These are phyloP conservation scores for Leccinellum luteum DNA, from an alignment of 768 basidiomycete genomes.

Conservation along the genomic window DNA sequence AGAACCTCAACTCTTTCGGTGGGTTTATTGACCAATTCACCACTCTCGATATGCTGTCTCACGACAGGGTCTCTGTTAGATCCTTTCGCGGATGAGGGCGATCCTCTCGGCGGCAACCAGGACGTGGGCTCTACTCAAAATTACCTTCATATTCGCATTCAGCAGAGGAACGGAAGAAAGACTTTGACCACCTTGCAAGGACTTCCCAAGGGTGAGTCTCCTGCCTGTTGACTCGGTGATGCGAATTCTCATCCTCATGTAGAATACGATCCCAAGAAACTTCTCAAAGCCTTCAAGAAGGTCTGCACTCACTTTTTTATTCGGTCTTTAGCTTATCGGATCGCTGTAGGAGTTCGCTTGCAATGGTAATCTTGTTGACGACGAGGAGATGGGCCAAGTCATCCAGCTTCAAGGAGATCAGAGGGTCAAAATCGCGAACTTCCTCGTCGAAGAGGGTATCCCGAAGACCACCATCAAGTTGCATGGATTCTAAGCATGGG, in stretches of 20 bases:
- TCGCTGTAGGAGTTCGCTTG: constrained; percentile 86
- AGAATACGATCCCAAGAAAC: constrained; percentile 98
- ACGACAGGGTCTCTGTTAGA: constrained; percentile 47
- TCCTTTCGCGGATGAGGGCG: constrained; percentile 95
- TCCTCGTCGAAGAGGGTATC: constrained; percentile 83
- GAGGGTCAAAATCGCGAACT: constrained; percentile 82
- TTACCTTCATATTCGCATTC: constrained; percentile 95
- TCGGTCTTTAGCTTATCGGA: constrained; percentile 7
- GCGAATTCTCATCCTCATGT: constrained; percentile 16
- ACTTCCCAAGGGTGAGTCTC: constrained; percentile 71
- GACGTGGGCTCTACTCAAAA: constrained; percentile 81
- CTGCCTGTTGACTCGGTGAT: constrained; percentile 4
- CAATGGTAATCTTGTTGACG: constrained; percentile 95
- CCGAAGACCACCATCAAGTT: constrained; percentile 77
- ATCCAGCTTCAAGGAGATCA: constrained; percentile 99
- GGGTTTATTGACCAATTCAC: constrained; percentile 16
- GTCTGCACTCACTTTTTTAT: constrained; percentile 34
- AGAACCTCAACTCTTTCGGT: constrained; percentile 87
- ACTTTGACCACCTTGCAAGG: constrained; percentile 97
- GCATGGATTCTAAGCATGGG: constrained; percentile 71
- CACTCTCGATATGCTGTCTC: constrained; percentile 3
- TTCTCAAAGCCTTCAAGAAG: constrained; percentile 99
- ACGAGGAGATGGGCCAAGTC: constrained; percentile 94
- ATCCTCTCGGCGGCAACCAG: constrained; percentile 68
- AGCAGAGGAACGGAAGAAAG: constrained; percentile 99